Evolutionary conservation across 768 basidiomycete genomes (phyloP).

Genomic region (Podaxis rugospora): DNA sequence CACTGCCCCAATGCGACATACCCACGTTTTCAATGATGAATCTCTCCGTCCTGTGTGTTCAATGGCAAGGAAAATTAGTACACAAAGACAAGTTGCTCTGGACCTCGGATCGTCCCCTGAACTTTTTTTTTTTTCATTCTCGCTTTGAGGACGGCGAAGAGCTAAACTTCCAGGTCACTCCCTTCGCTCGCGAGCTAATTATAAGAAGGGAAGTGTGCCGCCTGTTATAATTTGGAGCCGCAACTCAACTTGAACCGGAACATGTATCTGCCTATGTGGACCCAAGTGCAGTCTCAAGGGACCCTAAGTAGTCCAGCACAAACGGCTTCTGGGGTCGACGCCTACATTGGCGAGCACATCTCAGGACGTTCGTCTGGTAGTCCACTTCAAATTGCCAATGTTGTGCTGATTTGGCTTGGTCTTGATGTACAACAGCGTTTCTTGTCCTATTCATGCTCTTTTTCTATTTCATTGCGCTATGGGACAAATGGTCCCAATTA

Average conservation of each 20-base stretch:
- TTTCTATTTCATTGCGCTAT: slow-evolving; percentile 32
- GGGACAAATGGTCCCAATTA: slow-evolving; percentile 32
- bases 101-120: background rate
- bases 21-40: background rate
- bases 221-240: background rate
- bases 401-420: background rate
- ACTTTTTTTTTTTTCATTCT: background rate
- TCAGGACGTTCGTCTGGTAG: background rate
- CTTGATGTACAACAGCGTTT: slow-evolving; percentile 7
- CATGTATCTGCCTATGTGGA: background rate
- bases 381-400: background rate
- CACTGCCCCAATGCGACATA: background rate
- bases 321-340: background rate
- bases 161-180: background rate
- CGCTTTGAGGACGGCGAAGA: background rate
- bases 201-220: background rate
- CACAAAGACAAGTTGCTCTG: background rate
- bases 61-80: too few species aligned
- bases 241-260: background rate
- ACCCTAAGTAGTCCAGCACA: background rate
- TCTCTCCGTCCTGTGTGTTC: too few species aligned
- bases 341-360: background rate
- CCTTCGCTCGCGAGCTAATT: background rate
- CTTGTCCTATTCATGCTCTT: slow-evolving; percentile 25
- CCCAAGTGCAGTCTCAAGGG: background rate